A percentile compares a stretch with the other conserved stretches of the same genome.
Evolutionary conservation across 2,329 filamentous ascomycete species (phyloP).

Genomic region (Ustilaginoidea virens): DNA sequence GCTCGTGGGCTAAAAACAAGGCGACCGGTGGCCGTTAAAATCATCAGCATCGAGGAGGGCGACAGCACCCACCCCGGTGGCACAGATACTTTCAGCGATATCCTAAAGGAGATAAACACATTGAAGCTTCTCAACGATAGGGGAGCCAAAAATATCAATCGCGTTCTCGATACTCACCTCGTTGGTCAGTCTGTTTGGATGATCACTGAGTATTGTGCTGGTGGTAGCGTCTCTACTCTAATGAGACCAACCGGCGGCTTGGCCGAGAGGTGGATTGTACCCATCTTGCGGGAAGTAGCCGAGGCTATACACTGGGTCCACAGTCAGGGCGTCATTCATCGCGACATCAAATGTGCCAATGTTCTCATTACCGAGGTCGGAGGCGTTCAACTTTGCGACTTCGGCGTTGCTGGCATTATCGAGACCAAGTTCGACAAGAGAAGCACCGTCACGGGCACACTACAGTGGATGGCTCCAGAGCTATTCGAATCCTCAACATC

Average conservation of each 20-base stretch:
- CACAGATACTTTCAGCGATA: conserved; percentile 46
- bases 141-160: conserved; percentile 63
- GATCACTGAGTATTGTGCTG: conserved; percentile 71
- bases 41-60: conserved; percentile 60
- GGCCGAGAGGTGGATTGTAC: conserved; percentile 55
- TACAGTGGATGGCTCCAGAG: conserved; percentile 77
- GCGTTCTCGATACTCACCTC: conserved; percentile 61
- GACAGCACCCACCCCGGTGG: conserved; percentile 48
- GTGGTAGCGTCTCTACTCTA: conserved; percentile 60
- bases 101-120: conserved; percentile 46
- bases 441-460: conserved; percentile 67
- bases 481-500: conserved; percentile 48
- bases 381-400: conserved; percentile 30
- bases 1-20: conserved; percentile 26
- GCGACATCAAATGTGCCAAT: conserved; percentile 62
- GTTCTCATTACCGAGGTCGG: conserved; percentile 64
- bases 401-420: conserved; percentile 61
- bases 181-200: conserved; percentile 73
- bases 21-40: conserved; percentile 52
- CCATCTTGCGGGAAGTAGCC: conserved; percentile 48
- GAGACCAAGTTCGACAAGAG: conserved; percentile 63
- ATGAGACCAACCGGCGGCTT: conserved; percentile 52
- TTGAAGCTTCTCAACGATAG: conserved; percentile 58
- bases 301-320: conserved; percentile 53
- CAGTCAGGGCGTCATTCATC: conserved; percentile 50